These are phyloP conservation scores for Metschnikowia orientalis DNA, from an alignment of 805 yeast species.

Conservation along the genomic window DNA sequence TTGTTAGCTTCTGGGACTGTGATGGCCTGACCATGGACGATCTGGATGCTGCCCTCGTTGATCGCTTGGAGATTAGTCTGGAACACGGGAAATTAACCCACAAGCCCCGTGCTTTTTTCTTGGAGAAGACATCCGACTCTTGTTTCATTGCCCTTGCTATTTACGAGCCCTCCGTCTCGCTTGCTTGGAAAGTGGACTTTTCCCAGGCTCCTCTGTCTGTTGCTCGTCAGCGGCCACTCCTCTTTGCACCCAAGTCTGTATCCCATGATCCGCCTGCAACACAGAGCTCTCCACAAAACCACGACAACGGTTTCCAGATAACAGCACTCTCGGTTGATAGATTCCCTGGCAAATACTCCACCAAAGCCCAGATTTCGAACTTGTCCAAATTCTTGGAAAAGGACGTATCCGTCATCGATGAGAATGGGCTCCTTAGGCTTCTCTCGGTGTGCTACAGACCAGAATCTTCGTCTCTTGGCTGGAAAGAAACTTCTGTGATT, in stretches of 20 bases:
- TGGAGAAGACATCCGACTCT: slow-evolving; percentile 13
- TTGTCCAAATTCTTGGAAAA: slow-evolving; percentile 52
- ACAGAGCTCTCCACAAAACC: too few species aligned
- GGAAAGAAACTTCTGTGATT: slow-evolving; percentile 51
- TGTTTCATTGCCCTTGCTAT: slow-evolving; percentile 47
- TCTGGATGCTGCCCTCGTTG: slow-evolving; percentile 25
- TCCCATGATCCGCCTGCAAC: slow-evolving; percentile 1
- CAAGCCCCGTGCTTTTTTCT: slow-evolving; percentile 24
- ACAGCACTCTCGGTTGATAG: slow-evolving; percentile 18
- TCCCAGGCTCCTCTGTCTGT: too few species aligned
- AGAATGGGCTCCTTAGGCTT: slow-evolving; percentile 25
- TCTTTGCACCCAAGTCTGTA: slow-evolving; percentile 4
- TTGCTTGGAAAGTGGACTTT: slow-evolving; percentile 40
- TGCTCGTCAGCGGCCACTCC: slow-evolving; percentile 4
- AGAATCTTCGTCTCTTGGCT: slow-evolving; percentile 31
- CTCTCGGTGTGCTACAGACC: slow-evolving; percentile 18
- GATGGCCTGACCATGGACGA: slow-evolving; percentile 29
- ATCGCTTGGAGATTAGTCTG: slow-evolving; percentile 11
- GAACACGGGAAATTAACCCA: slow-evolving; percentile 5
- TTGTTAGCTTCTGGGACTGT: slow-evolving; percentile 62
- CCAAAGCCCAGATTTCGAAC: slow-evolving; percentile 42
- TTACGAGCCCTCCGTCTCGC: slow-evolving; percentile 32
- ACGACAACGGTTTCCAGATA: slow-evolving; percentile 3
- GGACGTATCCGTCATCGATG: slow-evolving; percentile 52
- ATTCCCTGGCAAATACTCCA: slow-evolving; percentile 32